A percentile compares a stretch with the other conserved stretches of the same genome.
Evolutionary conservation across 331 rosid genomes (phyloP).

Genomic region (Acacia concinna): DNA sequence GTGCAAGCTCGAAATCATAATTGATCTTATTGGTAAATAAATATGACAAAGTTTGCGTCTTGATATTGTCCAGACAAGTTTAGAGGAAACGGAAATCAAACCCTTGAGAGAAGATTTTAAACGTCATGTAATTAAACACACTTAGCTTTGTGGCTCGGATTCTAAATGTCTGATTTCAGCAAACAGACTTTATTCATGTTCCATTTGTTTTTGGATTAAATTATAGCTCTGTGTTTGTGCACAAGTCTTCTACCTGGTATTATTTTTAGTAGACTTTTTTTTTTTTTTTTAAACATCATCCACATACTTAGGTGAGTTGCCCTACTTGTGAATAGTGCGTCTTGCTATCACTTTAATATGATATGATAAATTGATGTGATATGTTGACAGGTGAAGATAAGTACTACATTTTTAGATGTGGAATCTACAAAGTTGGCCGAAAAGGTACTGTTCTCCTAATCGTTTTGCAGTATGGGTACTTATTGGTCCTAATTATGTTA

Average conservation of each 20-base stretch:
- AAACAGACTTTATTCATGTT: neutral
- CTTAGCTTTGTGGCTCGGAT: neutral
- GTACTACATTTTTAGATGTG: conserved; percentile 71
- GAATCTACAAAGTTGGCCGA: conserved; percentile 81
- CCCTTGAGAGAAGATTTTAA: neutral
- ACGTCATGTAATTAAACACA: neutral
- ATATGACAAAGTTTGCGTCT: neutral
- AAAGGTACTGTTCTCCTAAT: conserved; percentile 57
- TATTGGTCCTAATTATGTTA: neutral
- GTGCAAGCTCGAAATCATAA: neutral
- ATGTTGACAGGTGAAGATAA: conserved; percentile 66
- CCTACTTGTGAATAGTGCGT: neutral
- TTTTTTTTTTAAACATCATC: neutral
- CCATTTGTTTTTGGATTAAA: neutral
- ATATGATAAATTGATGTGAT: neutral
- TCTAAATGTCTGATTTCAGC: neutral
- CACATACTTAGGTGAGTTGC: neutral
- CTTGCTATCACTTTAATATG: neutral
- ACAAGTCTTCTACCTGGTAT: neutral
- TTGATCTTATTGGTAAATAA: neutral
- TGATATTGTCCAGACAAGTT: neutral
- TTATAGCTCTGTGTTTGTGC: neutral
- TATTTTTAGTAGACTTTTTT: neutral
- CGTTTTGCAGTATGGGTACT: neutral
- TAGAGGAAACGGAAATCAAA: neutral